A percentile compares a stretch with the other conserved stretches of the same genome.
phyloP scores from a whole-genome alignment of 306 rosid genomes.

The Trifolium pratense region DNA sequence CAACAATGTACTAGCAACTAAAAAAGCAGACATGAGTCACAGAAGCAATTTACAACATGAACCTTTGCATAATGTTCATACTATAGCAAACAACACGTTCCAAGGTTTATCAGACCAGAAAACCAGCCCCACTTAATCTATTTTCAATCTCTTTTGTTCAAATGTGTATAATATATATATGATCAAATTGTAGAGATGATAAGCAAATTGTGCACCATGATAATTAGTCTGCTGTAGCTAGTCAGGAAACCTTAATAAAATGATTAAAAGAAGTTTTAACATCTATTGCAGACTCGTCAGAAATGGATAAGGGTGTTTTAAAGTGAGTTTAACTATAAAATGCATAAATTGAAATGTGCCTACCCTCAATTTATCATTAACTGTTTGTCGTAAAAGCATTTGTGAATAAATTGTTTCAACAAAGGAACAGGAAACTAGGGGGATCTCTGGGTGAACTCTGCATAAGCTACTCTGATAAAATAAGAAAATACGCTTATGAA shows the following conservation, averaged over 20 bases:
- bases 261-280: not conserved
- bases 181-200: not conserved
- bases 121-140: constrained; percentile 2
- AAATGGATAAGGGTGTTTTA: not conserved
- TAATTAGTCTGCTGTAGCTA: not conserved
- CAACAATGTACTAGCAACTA: not conserved
- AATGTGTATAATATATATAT: no score
- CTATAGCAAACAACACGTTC: not conserved
- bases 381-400: not conserved
- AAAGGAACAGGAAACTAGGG: not conserved
- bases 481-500: not conserved
- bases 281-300: not conserved
- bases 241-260: not conserved
- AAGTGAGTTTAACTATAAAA: not conserved
- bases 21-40: constrained; percentile 1
- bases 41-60: constrained; percentile 8
- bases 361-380: not conserved
- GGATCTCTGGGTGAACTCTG: not conserved
- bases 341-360: not conserved
- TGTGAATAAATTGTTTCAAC: not conserved
- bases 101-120: constrained; percentile 13
- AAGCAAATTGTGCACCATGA: constrained; percentile 9
- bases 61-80: not conserved
- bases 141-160: not conserved
- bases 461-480: not conserved